Conservation (phyloP, 2,329 filamentous ascomycete genomes). For the Orbilia quercus region DNA sequence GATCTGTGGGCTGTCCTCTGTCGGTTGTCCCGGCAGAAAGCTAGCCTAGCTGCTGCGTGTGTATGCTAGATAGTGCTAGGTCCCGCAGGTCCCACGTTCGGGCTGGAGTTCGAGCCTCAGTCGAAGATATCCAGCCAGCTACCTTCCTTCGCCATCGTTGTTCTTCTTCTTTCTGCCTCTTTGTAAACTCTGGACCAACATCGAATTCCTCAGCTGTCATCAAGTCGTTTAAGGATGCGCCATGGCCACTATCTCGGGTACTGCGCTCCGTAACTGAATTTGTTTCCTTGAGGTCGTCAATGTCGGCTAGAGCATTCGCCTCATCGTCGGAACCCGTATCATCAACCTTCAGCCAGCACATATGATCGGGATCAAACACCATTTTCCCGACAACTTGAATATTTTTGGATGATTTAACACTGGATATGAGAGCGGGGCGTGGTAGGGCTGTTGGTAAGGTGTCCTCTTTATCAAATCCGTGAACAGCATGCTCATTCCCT, state of each 20-base stretch:
- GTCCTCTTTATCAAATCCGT: slow-evolving; percentile 78
- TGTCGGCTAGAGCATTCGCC: slow-evolving; percentile 72
- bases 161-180: slow-evolving; percentile 89
- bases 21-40: background rate
- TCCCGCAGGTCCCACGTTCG: slow-evolving; percentile 67
- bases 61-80: slow-evolving; percentile 79
- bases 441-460: slow-evolving; percentile 66
- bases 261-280: slow-evolving; percentile 66
- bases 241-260: slow-evolving; percentile 65
- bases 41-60: slow-evolving; percentile 60
- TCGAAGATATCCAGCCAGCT: slow-evolving; percentile 80
- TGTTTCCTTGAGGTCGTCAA: slow-evolving; percentile 79
- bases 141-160: slow-evolving; percentile 89
- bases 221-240: slow-evolving; percentile 72
- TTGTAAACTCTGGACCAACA: slow-evolving; percentile 92
- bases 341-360: slow-evolving; percentile 93
- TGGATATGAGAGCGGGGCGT: slow-evolving; percentile 85
- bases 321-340: slow-evolving; percentile 67
- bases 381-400: slow-evolving; percentile 97
- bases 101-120: slow-evolving; percentile 65
- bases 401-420: slow-evolving; percentile 80
- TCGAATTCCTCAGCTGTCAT: slow-evolving; percentile 96
- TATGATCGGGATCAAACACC: slow-evolving; percentile 96
- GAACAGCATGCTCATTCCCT: slow-evolving; percentile 88
- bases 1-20: background rate